phyloP scores from a whole-genome alignment of 768 basidiomycete genomes.

The Suillus luteus region DNA sequence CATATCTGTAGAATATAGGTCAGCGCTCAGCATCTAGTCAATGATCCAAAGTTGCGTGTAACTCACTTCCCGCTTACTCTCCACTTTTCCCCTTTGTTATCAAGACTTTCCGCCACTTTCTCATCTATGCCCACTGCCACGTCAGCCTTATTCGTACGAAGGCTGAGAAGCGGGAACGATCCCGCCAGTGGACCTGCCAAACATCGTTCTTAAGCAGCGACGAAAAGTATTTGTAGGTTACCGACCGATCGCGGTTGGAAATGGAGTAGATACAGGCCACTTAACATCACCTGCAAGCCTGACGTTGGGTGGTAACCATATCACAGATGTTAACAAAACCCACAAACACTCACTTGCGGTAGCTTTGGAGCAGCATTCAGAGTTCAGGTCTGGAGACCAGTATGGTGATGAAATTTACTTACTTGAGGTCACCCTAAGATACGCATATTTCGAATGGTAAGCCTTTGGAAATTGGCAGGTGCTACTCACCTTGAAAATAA shows the following conservation, averaged over 20 bases:
- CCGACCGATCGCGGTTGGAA: constrained; percentile 70
- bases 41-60: neutral
- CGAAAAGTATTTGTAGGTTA: constrained; percentile 5
- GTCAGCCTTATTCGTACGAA: constrained; percentile 95
- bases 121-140: constrained; percentile 81
- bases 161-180: constrained; percentile 76
- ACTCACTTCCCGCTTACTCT: constrained; percentile 74
- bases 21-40: constrained; percentile 12
- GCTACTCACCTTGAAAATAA: constrained; percentile 76
- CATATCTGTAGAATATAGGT: constrained; percentile 24
- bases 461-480: neutral
- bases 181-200: constrained; percentile 72
- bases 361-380: constrained; percentile 43
- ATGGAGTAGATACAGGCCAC: constrained; percentile 84
- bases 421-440: constrained; percentile 87
- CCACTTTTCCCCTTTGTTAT: constrained; percentile 71
- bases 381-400: constrained; percentile 5
- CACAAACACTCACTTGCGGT: constrained; percentile 68
- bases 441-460: constrained; percentile 7
- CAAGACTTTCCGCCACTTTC: constrained; percentile 67
- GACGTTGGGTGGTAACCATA: constrained; percentile 7
- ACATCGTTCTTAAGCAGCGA: neutral
- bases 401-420: constrained; percentile 31
- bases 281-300: constrained; percentile 87
- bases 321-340: constrained; percentile 11